Base-by-base conservation (phyloP, 208 protist species). In the Leptomonas seymouri region DNA sequence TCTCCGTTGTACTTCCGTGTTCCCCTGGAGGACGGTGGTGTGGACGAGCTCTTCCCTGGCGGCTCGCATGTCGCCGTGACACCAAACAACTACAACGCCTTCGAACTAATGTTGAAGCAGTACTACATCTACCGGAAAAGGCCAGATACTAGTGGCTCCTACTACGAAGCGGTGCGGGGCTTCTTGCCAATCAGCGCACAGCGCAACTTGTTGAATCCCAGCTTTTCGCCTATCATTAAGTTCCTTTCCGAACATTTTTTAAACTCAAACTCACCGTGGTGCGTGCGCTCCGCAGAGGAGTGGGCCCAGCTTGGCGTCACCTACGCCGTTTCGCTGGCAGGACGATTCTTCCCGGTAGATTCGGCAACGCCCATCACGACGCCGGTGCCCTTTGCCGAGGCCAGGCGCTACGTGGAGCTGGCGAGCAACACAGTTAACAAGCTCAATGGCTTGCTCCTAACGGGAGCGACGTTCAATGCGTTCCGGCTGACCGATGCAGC, bases 41-140 rank as follows among this genome's bases (percentile, higher is more conserved):
- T 85, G 34, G 54, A 82, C 48, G 85, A 91, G 56, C 68, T 93
- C 34, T 90, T 91, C 55, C 87, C 85, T 28, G 55, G 76, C 41
- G 81, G 85, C 39, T 56, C 67, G n/a, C 66, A 74, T 25, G 65
- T 93, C 1, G 58, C 54, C 14, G 83, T 93, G 16, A 89, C 74
- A 23, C 71, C 77, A 42, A 74, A 74, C 64, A 93, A 89, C 67
- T 87, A 81, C 36, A 63, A 65, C 49, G 50, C 41, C 23, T 93
- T 93, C 27, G 60, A 75, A 28, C 20, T 48, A 1, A 67, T 93
- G 67, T 39, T 83, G 49, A 46, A 59, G 34, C 25, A 68, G 18
- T 81, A 78, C 48, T 51, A 76, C 28, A 39, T 74, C 7, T 48
- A 80, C 12, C 53, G 63, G 12, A 67, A 41, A 16, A 55, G 64